These are phyloP conservation scores for Citropsis articulata DNA, from an alignment of 345 rosid species.

Conservation along the genomic window DNA sequence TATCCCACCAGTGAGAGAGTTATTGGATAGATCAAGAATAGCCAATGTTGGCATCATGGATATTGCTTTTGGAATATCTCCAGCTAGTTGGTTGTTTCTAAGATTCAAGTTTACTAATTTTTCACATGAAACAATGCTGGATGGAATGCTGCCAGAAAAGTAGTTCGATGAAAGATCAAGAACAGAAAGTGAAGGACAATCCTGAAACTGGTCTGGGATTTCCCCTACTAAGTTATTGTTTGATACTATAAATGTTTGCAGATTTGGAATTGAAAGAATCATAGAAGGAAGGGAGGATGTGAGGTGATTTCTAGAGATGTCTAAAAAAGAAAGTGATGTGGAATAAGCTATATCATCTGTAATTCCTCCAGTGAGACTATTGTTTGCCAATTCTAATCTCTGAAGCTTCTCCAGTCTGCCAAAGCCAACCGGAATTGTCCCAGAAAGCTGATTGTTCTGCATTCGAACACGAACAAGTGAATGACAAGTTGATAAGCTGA, in stretches of 20 bases:
- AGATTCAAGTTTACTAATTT: slow-evolving; percentile 71
- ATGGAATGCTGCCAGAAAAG: slow-evolving; percentile 67
- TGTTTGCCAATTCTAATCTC: slow-evolving; percentile 75
- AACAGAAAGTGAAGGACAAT: slow-evolving; percentile 74
- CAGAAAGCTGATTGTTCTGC: slow-evolving; percentile 75
- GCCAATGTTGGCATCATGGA: slow-evolving; percentile 83
- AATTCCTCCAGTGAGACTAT: slow-evolving; percentile 68
- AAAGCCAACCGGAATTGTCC: slow-evolving; percentile 74
- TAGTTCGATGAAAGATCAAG: slow-evolving; percentile 84
- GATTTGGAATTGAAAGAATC: slow-evolving; percentile 72
- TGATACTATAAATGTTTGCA: slow-evolving; percentile 64
- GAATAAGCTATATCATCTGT: slow-evolving; percentile 70
- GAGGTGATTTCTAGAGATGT: slow-evolving; percentile 67
- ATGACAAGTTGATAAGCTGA: slow-evolving; percentile 47
- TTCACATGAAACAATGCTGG: slow-evolving; percentile 83
- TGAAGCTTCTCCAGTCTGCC: slow-evolving; percentile 80
- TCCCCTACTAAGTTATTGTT: slow-evolving; percentile 66
- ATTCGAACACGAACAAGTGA: slow-evolving; percentile 82
- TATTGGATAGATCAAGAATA: slow-evolving; percentile 82
- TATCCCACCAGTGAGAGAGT: slow-evolving; percentile 68
- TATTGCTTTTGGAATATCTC: slow-evolving; percentile 64
- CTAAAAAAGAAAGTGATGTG: slow-evolving; percentile 79
- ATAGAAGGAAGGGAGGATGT: slow-evolving; percentile 67
- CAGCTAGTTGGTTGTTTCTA: slow-evolving; percentile 56
- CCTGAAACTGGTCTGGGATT: slow-evolving; percentile 88